Evolutionary conservation across 306 rosid genomes (phyloP).

Genomic region (Prunus davidiana): DNA sequence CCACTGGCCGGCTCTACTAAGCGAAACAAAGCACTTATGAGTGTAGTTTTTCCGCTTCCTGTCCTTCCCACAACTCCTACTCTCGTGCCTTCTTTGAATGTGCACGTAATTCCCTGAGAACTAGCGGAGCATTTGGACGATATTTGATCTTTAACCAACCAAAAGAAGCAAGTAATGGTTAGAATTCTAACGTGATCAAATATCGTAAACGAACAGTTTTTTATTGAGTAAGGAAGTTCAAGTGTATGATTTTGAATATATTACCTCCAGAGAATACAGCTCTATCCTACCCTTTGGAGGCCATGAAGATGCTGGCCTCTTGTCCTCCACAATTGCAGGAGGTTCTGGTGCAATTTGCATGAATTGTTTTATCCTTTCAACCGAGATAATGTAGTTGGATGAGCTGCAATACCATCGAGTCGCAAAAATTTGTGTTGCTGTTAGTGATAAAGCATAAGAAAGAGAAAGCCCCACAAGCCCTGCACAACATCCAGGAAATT

Average conservation of each 20-base stretch:
- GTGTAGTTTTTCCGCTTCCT: conserved; percentile 79
- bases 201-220: background rate
- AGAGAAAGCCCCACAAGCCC: conserved; percentile 80
- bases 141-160: conserved; percentile 49
- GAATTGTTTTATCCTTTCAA: conserved; percentile 84
- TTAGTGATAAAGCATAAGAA: conserved; percentile 60
- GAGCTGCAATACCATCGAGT: conserved; percentile 50
- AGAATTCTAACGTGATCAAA: background rate
- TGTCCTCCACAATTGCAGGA: conserved; percentile 50
- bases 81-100: conserved; percentile 55
- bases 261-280: conserved; percentile 54
- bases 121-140: conserved; percentile 58
- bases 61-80: conserved; percentile 91
- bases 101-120: conserved; percentile 75
- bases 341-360: conserved; percentile 65
- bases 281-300: conserved; percentile 72
- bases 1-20: conserved; percentile 73
- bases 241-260: background rate
- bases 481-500: conserved; percentile 26
- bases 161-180: background rate
- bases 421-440: conserved; percentile 37
- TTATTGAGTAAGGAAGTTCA: background rate
- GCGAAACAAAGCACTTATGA: conserved; percentile 76
- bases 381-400: conserved; percentile 58
- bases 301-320: conserved; percentile 68